phyloP scores from a whole-genome alignment of 225 moss, liverwort and hornwort genomes.

The Lunularia cruciata region DNA sequence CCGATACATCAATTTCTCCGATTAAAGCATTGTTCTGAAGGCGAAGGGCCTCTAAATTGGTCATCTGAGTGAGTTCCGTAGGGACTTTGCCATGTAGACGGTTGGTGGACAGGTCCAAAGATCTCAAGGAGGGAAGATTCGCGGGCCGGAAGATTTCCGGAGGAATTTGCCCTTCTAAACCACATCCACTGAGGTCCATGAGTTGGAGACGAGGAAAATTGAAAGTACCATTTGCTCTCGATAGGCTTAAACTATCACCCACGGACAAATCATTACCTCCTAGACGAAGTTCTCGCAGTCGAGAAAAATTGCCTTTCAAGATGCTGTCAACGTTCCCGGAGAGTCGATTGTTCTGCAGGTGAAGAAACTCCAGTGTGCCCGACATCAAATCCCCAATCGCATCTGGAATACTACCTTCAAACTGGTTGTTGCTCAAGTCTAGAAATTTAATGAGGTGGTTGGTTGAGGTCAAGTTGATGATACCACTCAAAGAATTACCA shows the following conservation, averaged over 20 bases:
- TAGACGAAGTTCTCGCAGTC: not conserved
- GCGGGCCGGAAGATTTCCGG: not conserved
- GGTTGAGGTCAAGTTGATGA: too few relatives aligned
- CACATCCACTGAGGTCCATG: not conserved
- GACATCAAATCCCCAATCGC: too few relatives aligned
- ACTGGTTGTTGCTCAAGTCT: too few relatives aligned
- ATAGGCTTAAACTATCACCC: not conserved
- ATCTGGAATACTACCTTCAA: too few relatives aligned
- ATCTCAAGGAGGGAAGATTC: not conserved
- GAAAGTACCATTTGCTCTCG: not conserved
- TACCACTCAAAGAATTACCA: too few relatives aligned
- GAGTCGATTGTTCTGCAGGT: not conserved
- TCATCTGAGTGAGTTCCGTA: not conserved
- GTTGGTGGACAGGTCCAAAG: not conserved
- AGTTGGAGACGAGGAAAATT: not conserved
- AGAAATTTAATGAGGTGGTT: too few relatives aligned
- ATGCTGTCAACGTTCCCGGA: not conserved
- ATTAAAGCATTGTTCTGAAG: not conserved
- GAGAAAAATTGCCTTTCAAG: not conserved
- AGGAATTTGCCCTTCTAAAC: not conserved
- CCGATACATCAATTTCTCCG: not conserved
- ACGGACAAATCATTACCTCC: not conserved
- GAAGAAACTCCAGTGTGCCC: not conserved
- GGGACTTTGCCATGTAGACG: not conserved
- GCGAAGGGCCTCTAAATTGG: not conserved